Conservation (phyloP, 768 basidiomycete genomes). For the Boletus reticulatus region DNA sequence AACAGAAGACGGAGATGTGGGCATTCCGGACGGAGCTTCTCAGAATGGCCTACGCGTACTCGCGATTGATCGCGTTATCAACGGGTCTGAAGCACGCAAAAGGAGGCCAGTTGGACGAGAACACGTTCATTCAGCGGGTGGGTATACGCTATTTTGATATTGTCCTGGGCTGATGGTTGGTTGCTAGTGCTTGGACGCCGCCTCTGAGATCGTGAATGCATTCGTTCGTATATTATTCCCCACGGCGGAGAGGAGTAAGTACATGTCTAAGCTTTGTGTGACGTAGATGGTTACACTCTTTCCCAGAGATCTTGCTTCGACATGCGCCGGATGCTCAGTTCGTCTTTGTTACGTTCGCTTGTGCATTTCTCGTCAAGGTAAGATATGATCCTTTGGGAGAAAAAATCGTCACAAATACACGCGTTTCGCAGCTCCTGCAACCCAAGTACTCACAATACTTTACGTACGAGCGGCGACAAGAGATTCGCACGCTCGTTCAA, state of each 20-base stretch:
- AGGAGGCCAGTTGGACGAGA: conserved; percentile 52
- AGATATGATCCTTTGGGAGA: neutral
- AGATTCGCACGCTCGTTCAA: conserved; percentile 64
- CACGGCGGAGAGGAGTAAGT: conserved; percentile 51
- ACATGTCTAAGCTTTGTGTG: neutral
- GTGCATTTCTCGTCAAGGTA: conserved; percentile 81
- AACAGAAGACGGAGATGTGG: conserved; percentile 49
- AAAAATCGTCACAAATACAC: neutral
- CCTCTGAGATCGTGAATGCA: conserved; percentile 60
- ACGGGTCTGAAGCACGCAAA: conserved; percentile 79
- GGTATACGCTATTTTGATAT: conserved; percentile 23
- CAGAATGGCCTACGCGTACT: conserved; percentile 63
- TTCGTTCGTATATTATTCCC: conserved; percentile 57
- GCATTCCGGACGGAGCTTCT: conserved; percentile 61
- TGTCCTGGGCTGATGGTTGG: neutral
- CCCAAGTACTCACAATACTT: conserved; percentile 69
- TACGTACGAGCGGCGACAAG: conserved; percentile 51
- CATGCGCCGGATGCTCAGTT: conserved; percentile 80
- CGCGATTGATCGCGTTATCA: conserved; percentile 65
- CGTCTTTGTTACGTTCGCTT: conserved; percentile 78
- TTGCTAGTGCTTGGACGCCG: conserved; percentile 62
- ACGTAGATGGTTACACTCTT: neutral
- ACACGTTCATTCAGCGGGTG: conserved; percentile 64
- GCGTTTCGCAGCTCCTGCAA: conserved; percentile 61
- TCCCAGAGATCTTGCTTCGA: conserved; percentile 52